Evolutionary conservation across 352 stramenopile genomes (phyloP), one percentile per base, ranked within the genome.

Genomic region (Albugo candida): DNA sequence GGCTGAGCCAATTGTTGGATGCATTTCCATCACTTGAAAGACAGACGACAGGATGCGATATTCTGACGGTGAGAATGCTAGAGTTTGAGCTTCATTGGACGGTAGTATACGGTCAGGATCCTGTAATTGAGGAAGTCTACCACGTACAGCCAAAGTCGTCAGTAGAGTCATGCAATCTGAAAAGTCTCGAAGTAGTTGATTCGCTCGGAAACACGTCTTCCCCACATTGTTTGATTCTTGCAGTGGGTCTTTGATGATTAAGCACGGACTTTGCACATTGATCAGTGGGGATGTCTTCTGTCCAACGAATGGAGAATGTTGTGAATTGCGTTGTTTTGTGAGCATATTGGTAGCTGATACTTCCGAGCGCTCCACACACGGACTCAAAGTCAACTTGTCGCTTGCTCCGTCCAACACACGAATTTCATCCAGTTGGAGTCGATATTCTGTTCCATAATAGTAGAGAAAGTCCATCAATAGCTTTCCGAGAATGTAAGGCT

Each of bases 381-480:
- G 14, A 50, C 45, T 19, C 37, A 47, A 16, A 13, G 13, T 24
- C 43, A 27, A 36, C 16, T 1, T 12, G 8, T 36, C n/a, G 38
- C 24, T 31, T 31, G 24, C 3, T 8, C 3, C 24, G 8, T 24
- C 20, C 38, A 81, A 53, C 31, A 85, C 54, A 1, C 54, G 57
- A 24, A 91, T 67, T 18, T 67, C 56, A 27, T 91, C 77, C 2
- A 84, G 56, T 24, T 81, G 64, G 39, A 82, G 74, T 5, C 76
- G 61, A 41, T 86, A 91, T 27, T 87, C 70, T 20, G 81, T 87
- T 17, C 71, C 74, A 42, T 83, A 91, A 55, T 79, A 91, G 40
- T 87, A 70, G 46, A 91, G 55, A 41, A 91, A 76, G 50, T 79
- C 63, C 77, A 91, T 87, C 2, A 91, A 53, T 24, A 84, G 58